Base-by-base conservation (phyloP, 176 grass and related monocot genomes). In the Paspalum vaginatum region DNA sequence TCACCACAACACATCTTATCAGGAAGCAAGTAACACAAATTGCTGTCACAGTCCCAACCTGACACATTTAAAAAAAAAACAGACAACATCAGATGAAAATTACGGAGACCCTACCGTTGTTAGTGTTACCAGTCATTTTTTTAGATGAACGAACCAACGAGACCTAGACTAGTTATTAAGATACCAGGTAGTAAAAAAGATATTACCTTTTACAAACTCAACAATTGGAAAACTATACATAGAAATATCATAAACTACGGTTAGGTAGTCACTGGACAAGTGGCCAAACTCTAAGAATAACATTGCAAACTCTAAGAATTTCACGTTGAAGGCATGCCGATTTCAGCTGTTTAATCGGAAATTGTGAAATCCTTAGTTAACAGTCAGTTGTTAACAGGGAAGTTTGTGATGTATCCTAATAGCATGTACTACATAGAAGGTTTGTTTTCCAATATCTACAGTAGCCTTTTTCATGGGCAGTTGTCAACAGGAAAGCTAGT, bases 11-110 rank as follows among this genome's bases (percentile, higher is more conserved):
- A 59, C 92, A 98, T 91, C 92, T 95, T 93, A 93, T 88, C 76
- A 98, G 79, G 86, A 98, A 98, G 81, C 96, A 98, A 42, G 84
- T 89, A 61, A 90, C 92, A 52, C 96, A 98, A 84, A 95, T 95
- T 76, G 80, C 86, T 37, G 89, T 94, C 67, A 98, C 95, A 43
- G 95, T 91, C 61, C 96, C 96, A 69, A 95, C 96, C 96, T 98
- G 88, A 58, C 6, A 57, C 42, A 65, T 79, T 79, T 79, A 24
- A 6, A 43, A 55, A 78, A 80, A n/a, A n/a, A n/a, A n/a, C n/a
- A n/a, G n/a, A 77, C 22, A 58, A 70, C 0, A 9, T 71, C 54
- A 81, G 25, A 77, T 64, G 11, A 9, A 80, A 80, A 50, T 16
- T 47, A 39, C 10, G 45, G 40, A 81, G 22, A 25, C 1, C 15